A percentile compares a stretch with the other conserved stretches of the same genome.
These are phyloP conservation scores for Trypanosoma avium DNA, from an alignment of 208 protist genomes.

Conservation along the genomic window DNA sequence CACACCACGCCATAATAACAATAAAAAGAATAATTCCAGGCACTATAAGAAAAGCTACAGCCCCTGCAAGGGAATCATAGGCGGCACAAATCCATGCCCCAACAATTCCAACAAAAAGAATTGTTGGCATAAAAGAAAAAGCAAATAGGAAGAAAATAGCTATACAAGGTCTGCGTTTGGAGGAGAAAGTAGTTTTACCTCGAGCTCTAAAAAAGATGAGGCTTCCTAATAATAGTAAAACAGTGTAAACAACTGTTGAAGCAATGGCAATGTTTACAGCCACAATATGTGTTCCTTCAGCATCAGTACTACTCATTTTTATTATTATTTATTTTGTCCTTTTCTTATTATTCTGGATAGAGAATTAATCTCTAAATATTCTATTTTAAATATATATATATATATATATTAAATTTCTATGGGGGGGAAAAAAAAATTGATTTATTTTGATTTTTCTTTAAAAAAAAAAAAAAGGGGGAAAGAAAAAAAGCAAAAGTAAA, in stretches of 20 bases:
- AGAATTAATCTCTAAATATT: no score
- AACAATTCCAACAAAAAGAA: conserved; percentile 44
- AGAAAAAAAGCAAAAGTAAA: no score
- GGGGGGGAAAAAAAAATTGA: no score
- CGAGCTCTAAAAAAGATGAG: conserved; percentile 35
- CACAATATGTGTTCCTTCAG: background rate
- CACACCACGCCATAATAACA: conserved; percentile 29
- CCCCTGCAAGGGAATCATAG: conserved; percentile 32
- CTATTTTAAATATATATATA: no score
- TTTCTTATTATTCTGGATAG: no score
- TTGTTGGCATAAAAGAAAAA: conserved; percentile 45
- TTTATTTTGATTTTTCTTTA: no score
- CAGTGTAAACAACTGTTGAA: conserved; percentile 47
- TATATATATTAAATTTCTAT: no score
- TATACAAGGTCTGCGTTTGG: conserved; percentile 17
- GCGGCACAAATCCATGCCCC: conserved; percentile 51
- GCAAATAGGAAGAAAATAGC: conserved; percentile 45
- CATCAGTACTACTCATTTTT: background rate
- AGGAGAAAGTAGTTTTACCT: background rate
- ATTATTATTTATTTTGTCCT: background rate
- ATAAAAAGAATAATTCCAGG: conserved; percentile 42
- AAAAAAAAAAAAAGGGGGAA: no score
- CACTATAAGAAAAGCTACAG: conserved; percentile 41
- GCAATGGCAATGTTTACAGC: conserved; percentile 51
- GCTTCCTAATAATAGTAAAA: conserved; percentile 30